Base-by-base conservation (phyloP, 768 basidiomycete species). In the Tylopilus felleus region DNA sequence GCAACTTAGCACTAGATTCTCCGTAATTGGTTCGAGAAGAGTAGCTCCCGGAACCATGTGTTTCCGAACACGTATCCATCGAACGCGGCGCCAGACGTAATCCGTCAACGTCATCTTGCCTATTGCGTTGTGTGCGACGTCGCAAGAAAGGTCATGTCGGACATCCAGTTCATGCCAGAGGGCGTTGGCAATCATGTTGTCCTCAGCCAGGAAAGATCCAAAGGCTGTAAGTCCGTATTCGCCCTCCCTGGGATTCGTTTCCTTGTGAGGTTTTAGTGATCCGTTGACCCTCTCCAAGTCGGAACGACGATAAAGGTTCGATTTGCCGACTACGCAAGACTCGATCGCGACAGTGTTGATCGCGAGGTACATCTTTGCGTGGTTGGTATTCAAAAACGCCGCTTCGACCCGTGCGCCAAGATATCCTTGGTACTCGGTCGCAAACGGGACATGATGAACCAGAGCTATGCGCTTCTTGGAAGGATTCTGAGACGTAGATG, bases 41-140 rank as follows among this genome's bases (percentile, higher is more conserved):
- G 94, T 98, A 17, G 94, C 95, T 9, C 80, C 76, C 39, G 91
- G 68, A 8, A 91, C 88, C 93, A 98, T 98, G 63, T 85, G 85
- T 70, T 95, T 98, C 49, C 97, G 83, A 29, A 98, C 96, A 41
- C 97, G 84, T 64, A 99, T 93, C 97, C 97, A 99, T 3, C 97
- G 86, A 19, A 93, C 85, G 27, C 97, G 85, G 33, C 97, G 81
- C 78, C 83, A 83, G 53, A 98, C 77, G 71, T 97, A 99, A 64
- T 89, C 93, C 29, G 71, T 71, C 49, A 98, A 75, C 2, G 85
- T 75, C 88, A 99, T 94, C 59, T 85, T 84, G 19, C 93, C 95
- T 41, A 98, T 83, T 9, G 86, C 84, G 64, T 98, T 97, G 42
- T 84, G 80, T 1, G 88, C 95, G 50, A 96, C 84, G 65, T 98